Base-by-base conservation (phyloP, 2,329 filamentous ascomycete genomes). In the Alternaria ventricosa region DNA sequence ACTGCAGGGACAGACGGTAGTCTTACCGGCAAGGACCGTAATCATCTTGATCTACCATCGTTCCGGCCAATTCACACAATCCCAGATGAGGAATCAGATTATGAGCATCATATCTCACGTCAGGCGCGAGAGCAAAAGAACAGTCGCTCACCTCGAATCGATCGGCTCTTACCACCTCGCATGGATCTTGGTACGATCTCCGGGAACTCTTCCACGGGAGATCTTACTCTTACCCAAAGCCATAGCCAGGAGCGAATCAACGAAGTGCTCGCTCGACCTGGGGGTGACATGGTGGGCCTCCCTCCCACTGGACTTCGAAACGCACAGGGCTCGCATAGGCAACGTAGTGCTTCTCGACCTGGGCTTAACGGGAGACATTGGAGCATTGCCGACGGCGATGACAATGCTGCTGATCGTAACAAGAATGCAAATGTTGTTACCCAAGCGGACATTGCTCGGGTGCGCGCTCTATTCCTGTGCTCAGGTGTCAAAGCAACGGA, bases 401-500 rank as follows among this genome's bases (percentile, higher is more conserved):
- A 70, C 22, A 75, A 82, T 72, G 6, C 73, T 77, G 6, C 73
- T 44, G 60, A 74, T 15, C 79, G 78, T 53, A 78, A 73, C 23
- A 61, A 62, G 9, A 62, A 57, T 20, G 50, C 66, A 5, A 70
- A 71, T 9, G 61, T 66, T n/a, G 68, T 76, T 20, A 75, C 75
- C 86, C 10, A 88, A 87, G 71, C 87, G n/a, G 95, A 97, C 71
- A 87, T 97, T 57, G 91, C 92, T 15, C 89, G 93, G n/a, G 86
- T 94, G 3, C 87, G 89, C 61, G 88, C 93, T 1, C 84, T 96
- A 9, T 87, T 97, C 44, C 84, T 97, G 22, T 92, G 90, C 66
- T 93, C 93, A 0, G 94, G 94, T n/a, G 90, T 97, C 74, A 97
- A 96, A 81, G 94, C 95, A 0, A 89, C 89, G 73, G 92, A 96